phyloP scores from a whole-genome alignment of 2,329 filamentous ascomycete genomes.

The Chaetomiaceae sp. region DNA sequence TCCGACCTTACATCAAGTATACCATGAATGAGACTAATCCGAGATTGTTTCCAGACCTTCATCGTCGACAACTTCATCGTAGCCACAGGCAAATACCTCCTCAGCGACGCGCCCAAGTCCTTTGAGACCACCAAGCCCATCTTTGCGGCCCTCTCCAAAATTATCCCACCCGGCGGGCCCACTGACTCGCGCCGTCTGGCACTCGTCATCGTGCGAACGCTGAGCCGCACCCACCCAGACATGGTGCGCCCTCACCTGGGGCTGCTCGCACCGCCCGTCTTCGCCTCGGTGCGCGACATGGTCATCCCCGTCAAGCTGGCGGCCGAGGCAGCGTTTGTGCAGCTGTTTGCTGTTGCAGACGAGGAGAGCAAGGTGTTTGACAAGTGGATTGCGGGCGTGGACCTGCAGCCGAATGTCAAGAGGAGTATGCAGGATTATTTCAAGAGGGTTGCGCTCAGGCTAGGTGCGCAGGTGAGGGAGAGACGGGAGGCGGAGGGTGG shows the following conservation, averaged over 20 bases:
- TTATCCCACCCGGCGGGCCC: slow-evolving; percentile 73
- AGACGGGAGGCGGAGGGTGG: slow-evolving; percentile 88
- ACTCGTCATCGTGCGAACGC: slow-evolving; percentile 81
- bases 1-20: too few species aligned
- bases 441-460: slow-evolving; percentile 79
- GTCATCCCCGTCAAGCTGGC: slow-evolving; percentile 95
- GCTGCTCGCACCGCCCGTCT: slow-evolving; percentile 76
- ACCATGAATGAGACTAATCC: slow-evolving; percentile 23
- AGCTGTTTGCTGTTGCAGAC: slow-evolving; percentile 84
- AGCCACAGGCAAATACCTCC: slow-evolving; percentile 84
- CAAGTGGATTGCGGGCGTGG: slow-evolving; percentile 72
- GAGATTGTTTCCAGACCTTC: slow-evolving; percentile 53
- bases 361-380: slow-evolving; percentile 84
- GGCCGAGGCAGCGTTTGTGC: slow-evolving; percentile 89
- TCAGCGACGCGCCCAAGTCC: slow-evolving; percentile 62
- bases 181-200: slow-evolving; percentile 80
- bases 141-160: slow-evolving; percentile 70
- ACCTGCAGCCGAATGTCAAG: slow-evolving; percentile 68
- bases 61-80: slow-evolving; percentile 85
- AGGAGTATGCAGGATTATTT: slow-evolving; percentile 96
- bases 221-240: slow-evolving; percentile 74
- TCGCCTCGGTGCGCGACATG: slow-evolving; percentile 81
- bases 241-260: slow-evolving; percentile 76
- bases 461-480: slow-evolving; percentile 85
- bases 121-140: slow-evolving; percentile 76